These are phyloP conservation scores for Diplodia sapinea DNA, from an alignment of 2,329 filamentous ascomycete genomes.

Conservation along the genomic window DNA sequence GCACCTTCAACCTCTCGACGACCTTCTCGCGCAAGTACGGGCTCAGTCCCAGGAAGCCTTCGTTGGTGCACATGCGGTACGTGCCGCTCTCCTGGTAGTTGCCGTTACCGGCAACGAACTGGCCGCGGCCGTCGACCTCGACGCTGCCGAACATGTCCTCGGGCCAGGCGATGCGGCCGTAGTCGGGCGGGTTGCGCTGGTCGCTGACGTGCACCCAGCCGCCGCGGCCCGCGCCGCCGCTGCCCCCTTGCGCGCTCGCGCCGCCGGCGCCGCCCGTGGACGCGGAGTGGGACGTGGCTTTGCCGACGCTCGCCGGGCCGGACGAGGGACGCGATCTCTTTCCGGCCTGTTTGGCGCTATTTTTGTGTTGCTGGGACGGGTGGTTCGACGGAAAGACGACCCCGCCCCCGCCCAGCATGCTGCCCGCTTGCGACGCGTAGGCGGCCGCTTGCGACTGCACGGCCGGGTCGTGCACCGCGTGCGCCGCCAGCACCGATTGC, in stretches of 20 bases:
- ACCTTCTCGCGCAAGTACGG: conserved; percentile 58
- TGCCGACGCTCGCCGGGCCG: conserved; percentile 34
- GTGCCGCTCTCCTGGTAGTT: conserved; percentile 67
- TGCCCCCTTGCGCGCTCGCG: conserved; percentile 64
- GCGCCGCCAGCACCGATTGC: conserved; percentile 60
- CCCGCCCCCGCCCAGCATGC: conserved; percentile 59
- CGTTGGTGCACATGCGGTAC: conserved; percentile 65
- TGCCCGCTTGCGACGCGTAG: conserved; percentile 64
- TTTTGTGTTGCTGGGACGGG: conserved; percentile 5
- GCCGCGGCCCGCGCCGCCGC: conserved; percentile 62
- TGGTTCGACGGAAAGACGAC: conserved; percentile 48
- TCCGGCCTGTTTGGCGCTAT: neutral
- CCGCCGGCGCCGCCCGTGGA: conserved; percentile 61
- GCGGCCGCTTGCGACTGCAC: conserved; percentile 64
- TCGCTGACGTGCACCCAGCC: conserved; percentile 70
- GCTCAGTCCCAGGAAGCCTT: conserved; percentile 61
- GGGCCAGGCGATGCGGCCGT: conserved; percentile 67
- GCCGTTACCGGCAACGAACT: conserved; percentile 62
- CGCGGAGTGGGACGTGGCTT: conserved; percentile 55
- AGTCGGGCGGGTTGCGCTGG: conserved; percentile 64
- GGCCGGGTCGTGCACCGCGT: conserved; percentile 62
- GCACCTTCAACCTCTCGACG: conserved; percentile 50
- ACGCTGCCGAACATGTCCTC: conserved; percentile 71
- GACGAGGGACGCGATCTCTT: conserved; percentile 34
- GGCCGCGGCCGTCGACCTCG: conserved; percentile 64